phyloP scores from a whole-genome alignment of 2,329 filamentous ascomycete species.

The Scorias spongiosa region DNA sequence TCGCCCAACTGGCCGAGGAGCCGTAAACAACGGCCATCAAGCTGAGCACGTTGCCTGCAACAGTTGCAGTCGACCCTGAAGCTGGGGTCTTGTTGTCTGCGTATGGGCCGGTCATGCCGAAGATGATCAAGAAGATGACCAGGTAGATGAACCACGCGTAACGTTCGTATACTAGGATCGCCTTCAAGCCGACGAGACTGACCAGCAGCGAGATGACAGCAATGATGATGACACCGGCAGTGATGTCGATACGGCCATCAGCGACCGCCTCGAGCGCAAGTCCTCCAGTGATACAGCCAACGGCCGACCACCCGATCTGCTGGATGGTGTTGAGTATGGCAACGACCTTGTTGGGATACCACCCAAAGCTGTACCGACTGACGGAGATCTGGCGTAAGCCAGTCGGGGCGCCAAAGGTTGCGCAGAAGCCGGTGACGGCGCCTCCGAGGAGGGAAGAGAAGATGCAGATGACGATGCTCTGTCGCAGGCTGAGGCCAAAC shows the following conservation, averaged over 20 bases:
- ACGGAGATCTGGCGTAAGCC: constrained; percentile 30
- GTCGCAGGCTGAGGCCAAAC: constrained; percentile 31
- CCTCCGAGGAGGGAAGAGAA: constrained; percentile 19
- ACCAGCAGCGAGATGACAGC: constrained; percentile 23
- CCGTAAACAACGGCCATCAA: constrained; percentile 24
- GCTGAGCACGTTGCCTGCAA: constrained; percentile 15
- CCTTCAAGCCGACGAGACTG: constrained; percentile 26
- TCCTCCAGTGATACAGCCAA: constrained; percentile 29
- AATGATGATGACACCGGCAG: constrained; percentile 30
- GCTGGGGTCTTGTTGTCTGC: constrained; percentile 23
- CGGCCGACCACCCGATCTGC: constrained; percentile 28
- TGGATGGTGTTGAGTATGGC: constrained; percentile 33
- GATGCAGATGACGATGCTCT: constrained; percentile 20
- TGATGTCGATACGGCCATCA: constrained; percentile 28
- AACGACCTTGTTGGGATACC: constrained; percentile 34
- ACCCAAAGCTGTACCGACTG: constrained; percentile 35
- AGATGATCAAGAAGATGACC: constrained; percentile 33
- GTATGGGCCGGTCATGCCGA: constrained; percentile 31
- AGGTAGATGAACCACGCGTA: constrained; percentile 35
- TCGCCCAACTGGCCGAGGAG: constrained; percentile 25
- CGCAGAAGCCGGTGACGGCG: constrained; percentile 18
- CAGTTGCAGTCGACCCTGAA: constrained; percentile 13
- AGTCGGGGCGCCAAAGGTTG: constrained; percentile 19
- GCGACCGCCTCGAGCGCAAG: constrained; percentile 27
- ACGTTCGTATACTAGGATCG: constrained; percentile 33